A percentile compares a stretch with the other conserved stretches of the same genome.
These are phyloP conservation scores for Miscanthus lutarioriparius DNA, from an alignment of 176 grass and related monocot genomes.

Conservation along the genomic window DNA sequence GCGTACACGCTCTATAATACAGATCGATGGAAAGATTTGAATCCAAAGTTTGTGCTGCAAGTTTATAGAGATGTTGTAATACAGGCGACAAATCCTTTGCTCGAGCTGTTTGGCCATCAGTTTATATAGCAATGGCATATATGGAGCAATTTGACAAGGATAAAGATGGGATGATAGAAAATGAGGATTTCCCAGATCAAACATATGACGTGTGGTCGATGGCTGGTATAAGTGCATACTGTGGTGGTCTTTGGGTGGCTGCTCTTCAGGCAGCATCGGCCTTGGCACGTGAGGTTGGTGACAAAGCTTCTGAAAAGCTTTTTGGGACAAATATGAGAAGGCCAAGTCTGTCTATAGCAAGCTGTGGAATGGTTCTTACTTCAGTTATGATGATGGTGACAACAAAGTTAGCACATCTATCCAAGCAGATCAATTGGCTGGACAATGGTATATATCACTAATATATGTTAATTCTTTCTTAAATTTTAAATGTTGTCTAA, in stretches of 20 bases:
- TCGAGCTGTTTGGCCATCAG: constrained; percentile 90
- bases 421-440: constrained; percentile 97
- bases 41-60: constrained; percentile 96
- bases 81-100: constrained; percentile 90
- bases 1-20: constrained; percentile 94
- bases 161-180: constrained; percentile 99
- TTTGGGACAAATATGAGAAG: constrained; percentile 84
- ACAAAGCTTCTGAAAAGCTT: constrained; percentile 81
- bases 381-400: constrained; percentile 81
- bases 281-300: constrained; percentile 79
- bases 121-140: constrained; percentile 98
- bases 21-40: constrained; percentile 93
- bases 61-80: constrained; percentile 80
- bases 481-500: constrained; percentile 9
- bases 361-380: constrained; percentile 97
- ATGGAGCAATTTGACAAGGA: constrained; percentile 99
- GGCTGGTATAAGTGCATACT: constrained; percentile 88
- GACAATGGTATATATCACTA: constrained; percentile 76
- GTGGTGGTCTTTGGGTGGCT: constrained; percentile 90
- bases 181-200: constrained; percentile 91
- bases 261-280: constrained; percentile 87
- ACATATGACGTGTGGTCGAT: constrained; percentile 98
- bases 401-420: constrained; percentile 79
- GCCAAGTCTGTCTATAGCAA: constrained; percentile 81
- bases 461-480: constrained; percentile 20